Evolutionary conservation across 106 monocot species (phyloP).

Genomic region (Cymbidium sinense): DNA sequence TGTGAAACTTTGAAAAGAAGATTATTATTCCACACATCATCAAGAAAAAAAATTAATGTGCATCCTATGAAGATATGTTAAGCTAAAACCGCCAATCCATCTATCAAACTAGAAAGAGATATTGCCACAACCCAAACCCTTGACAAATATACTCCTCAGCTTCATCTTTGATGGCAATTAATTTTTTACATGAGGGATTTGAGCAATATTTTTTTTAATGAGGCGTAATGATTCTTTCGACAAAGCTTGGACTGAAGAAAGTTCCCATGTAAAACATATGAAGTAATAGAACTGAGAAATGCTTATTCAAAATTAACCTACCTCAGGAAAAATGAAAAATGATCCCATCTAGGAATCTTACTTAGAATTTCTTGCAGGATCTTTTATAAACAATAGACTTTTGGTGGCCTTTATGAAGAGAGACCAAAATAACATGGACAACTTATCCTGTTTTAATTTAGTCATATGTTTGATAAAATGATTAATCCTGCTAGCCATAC

Average conservation of each 20-base stretch:
- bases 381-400: not conserved
- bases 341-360: not conserved
- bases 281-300: not conserved
- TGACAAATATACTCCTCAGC: too few species aligned
- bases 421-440: not conserved
- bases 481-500: not conserved
- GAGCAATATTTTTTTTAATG: too few species aligned
- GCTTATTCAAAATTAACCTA: not conserved
- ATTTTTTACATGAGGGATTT: too few species aligned
- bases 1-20: not conserved
- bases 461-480: not conserved
- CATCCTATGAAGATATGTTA: too few species aligned
- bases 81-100: too few species aligned
- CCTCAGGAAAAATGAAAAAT: not conserved
- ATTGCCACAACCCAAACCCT: too few species aligned
- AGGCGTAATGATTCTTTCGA: too few species aligned
- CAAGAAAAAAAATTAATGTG: too few species aligned
- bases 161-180: too few species aligned
- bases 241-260: too few species aligned
- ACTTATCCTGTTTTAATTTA: not conserved
- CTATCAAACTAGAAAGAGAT: too few species aligned
- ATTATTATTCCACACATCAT: not conserved
- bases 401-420: not conserved
- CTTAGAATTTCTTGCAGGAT: too few species aligned
- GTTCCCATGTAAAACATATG: not conserved